These are phyloP conservation scores for Rosa multiflora DNA, from an alignment of 306 rosid species.

Conservation along the genomic window DNA sequence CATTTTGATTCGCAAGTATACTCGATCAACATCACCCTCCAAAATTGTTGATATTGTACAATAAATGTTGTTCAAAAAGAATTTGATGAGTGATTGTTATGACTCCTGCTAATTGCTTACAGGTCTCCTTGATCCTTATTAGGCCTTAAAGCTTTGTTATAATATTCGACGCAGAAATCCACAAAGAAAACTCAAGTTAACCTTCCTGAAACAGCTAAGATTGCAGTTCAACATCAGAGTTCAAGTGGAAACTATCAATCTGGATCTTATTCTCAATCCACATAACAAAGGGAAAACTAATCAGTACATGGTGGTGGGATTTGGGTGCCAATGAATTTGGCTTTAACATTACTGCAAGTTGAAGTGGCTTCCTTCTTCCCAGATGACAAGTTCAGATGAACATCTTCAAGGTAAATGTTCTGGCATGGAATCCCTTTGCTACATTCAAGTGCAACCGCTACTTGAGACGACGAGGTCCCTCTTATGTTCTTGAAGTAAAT, in stretches of 20 bases:
- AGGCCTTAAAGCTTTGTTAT: background rate
- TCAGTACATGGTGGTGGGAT: conserved; percentile 53
- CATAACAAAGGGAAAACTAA: background rate
- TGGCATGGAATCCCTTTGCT: conserved; percentile 49
- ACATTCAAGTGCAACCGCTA: conserved; percentile 46
- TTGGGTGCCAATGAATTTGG: conserved; percentile 54
- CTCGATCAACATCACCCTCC: background rate
- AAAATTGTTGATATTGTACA: background rate
- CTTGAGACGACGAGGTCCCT: conserved; percentile 47
- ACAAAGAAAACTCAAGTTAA: background rate
- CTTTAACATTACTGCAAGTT: conserved; percentile 48
- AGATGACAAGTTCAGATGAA: conserved; percentile 37
- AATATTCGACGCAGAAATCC: background rate
- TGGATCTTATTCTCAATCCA: background rate
- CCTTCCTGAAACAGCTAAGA: background rate
- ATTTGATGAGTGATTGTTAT: too few species aligned
- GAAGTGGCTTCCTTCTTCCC: conserved; percentile 40
- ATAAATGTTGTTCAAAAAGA: background rate
- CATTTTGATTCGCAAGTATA: background rate
- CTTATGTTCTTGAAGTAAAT: conserved; percentile 51
- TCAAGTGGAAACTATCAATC: conserved; percentile 1
- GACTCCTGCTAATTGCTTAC: background rate
- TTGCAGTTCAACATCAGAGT: background rate
- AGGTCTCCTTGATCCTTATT: background rate
- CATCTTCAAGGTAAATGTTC: conserved; percentile 54